Conservation (phyloP, 139 green algal genomes). For the Deuterostichococcus epilithicus region DNA sequence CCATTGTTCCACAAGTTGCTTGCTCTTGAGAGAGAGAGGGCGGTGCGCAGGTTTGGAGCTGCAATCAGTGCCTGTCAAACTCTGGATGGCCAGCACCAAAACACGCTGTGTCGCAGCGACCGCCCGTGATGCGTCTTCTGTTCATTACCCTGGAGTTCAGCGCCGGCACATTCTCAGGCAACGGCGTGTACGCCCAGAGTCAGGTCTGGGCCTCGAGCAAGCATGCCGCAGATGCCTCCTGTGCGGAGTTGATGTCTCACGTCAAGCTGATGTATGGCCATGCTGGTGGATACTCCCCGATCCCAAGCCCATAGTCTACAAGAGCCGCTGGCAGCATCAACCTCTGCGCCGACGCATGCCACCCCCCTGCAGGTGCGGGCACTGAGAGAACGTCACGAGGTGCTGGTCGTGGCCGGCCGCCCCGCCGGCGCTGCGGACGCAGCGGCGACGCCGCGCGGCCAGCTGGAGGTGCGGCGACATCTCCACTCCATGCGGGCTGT, state of each 20-base stretch:
- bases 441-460: not conserved
- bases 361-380: slow-evolving; percentile 32
- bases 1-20: too few species aligned
- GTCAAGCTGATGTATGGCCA: too few species aligned
- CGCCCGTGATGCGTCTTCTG: slow-evolving; percentile 40
- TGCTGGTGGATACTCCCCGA: too few species aligned
- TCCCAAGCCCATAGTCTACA: too few species aligned
- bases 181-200: slow-evolving; percentile 66
- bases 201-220: slow-evolving; percentile 30
- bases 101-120: too few species aligned
- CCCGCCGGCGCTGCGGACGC: not conserved
- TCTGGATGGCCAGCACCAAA: too few species aligned
- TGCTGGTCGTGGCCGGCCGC: slow-evolving; percentile 47
- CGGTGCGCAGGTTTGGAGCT: too few species aligned
- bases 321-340: too few species aligned
- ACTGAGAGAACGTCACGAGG: slow-evolving; percentile 26
- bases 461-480: slow-evolving; percentile 20
- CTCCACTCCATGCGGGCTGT: not conserved
- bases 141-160: slow-evolving; percentile 69
- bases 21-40: too few species aligned
- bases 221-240: not conserved
- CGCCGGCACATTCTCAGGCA: slow-evolving; percentile 62
- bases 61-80: too few species aligned
- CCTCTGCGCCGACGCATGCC: too few species aligned
- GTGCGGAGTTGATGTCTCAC: not conserved